Base-by-base conservation (phyloP, 2,329 filamentous ascomycete species). In the Cladophialophora carrionii region DNA sequence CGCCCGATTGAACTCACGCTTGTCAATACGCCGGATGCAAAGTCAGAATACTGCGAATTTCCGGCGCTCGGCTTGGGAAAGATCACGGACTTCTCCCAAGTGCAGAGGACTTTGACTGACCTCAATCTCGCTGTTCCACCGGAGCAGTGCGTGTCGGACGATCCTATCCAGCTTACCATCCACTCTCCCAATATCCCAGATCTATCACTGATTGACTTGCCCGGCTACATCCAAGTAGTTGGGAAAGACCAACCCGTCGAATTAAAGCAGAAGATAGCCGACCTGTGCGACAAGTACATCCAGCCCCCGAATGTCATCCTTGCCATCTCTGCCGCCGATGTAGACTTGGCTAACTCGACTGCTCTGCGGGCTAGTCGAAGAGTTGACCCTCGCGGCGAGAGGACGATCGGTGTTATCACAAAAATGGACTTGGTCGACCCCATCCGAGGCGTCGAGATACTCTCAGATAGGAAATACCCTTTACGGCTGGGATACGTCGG, bases 391-490 rank as follows among this genome's bases (percentile, higher is more conserved):
- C 85, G 95, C 66, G 95, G 95, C 61, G 95, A 99, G 79, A 86
- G 95, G 68, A 99, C 95, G 0, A 99, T 99, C 74, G 95, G 95
- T 52, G 95, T 99, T n/a, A 89, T 99, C 49, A 99, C 95, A 2
- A 99, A 99, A 80, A 97, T 99, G 94, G 95, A 99, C 73, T 83
- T 99, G 24, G 93, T 99, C 7, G 94, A 98, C 71, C 85, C 95
- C 2, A 81, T 83, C 7, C 87, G 94, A 64, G 95, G 93, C 32
- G 85, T 87, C 14, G 84, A 86, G 41, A 91, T 99, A 34, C 82
- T 99, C 22, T 88, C 84, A 29, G 94, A 99, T 76, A 89, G 88
- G 74, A 96, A 98, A 76, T 99, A 99, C 74, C 94, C 95, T 48
- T 83, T 99, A 32, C 86, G 95, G n/a, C 82, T 99, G 3, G 95